Conservation (phyloP, 2,329 filamentous ascomycete genomes). For the Fusarium pseudoanthophilum region DNA sequence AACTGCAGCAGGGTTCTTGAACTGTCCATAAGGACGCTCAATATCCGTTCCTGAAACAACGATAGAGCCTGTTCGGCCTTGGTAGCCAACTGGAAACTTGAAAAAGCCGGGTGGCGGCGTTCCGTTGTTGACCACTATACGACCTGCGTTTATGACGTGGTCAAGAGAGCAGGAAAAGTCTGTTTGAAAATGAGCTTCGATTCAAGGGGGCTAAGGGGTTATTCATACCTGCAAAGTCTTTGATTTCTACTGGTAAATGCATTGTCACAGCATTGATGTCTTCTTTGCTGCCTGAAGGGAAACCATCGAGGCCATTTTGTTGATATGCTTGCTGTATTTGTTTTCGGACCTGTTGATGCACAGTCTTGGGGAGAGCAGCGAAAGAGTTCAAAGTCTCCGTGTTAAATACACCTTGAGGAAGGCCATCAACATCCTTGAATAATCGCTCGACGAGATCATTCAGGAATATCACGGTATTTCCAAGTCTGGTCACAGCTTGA, state of each 20-base stretch:
- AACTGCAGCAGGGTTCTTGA: conserved; percentile 35
- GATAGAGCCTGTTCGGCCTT: conserved; percentile 64
- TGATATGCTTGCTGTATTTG: neutral
- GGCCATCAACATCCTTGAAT: conserved; percentile 44
- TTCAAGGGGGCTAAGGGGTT: accelerated
- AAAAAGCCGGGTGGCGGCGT: conserved; percentile 58
- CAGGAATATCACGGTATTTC: conserved; percentile 64
- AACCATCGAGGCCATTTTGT: neutral
- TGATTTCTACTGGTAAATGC: conserved; percentile 65
- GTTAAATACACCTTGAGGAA: conserved; percentile 10
- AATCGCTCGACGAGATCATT: conserved; percentile 50
- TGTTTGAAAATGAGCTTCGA: conserved; percentile 12
- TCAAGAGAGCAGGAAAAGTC: conserved; percentile 67
- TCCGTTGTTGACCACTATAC: conserved; percentile 52
- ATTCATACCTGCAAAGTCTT: conserved; percentile 58
- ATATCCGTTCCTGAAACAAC: conserved; percentile 60
- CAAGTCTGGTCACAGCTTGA: conserved; percentile 61
- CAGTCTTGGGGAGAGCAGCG: neutral
- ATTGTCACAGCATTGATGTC: conserved; percentile 46
- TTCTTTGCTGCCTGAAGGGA: conserved; percentile 22
- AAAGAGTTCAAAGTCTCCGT: conserved; percentile 21
- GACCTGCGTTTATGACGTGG: conserved; percentile 62
- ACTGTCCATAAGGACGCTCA: conserved; percentile 59
- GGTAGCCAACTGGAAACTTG: conserved; percentile 63
- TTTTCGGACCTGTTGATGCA: neutral